Evolutionary conservation across 2,329 filamentous ascomycete species (phyloP).

Genomic region (Herpotrichia juniperi): DNA sequence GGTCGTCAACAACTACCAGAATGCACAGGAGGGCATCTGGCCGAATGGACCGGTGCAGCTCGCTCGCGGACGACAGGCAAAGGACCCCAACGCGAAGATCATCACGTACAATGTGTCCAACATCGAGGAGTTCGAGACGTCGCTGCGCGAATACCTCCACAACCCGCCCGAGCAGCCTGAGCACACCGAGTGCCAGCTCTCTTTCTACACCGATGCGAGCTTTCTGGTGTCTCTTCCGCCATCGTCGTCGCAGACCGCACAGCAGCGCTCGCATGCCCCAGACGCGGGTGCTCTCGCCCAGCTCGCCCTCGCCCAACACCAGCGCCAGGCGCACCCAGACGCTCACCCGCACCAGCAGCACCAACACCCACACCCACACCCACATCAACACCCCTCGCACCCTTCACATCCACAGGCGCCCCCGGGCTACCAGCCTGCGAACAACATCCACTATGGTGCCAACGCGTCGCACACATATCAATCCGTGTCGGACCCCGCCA

Average conservation of each 20-base stretch:
- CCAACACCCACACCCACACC: background rate
- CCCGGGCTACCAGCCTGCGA: conserved; percentile 36
- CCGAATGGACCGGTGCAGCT: conserved; percentile 36
- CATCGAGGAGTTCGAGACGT: conserved; percentile 44
- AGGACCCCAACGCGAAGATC: conserved; percentile 42
- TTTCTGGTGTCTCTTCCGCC: conserved; percentile 34
- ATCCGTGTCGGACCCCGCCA: conserved; percentile 30
- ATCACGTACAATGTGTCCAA: conserved; percentile 37
- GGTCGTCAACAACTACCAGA: conserved; percentile 16
- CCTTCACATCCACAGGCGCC: conserved; percentile 21
- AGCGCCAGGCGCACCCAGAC: conserved; percentile 2
- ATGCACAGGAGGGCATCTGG: conserved; percentile 20
- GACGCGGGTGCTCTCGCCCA: conserved; percentile 9
- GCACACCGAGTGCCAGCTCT: conserved; percentile 46
- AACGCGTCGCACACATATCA: conserved; percentile 25
- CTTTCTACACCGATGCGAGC: conserved; percentile 44
- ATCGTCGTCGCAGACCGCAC: background rate
- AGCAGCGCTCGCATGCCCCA: conserved; percentile 7
- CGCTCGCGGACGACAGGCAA: conserved; percentile 44
- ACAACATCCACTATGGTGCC: conserved; percentile 25
- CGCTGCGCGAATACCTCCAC: conserved; percentile 42
- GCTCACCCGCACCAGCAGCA: background rate
- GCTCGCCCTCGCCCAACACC: conserved; percentile 5
- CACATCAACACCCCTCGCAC: conserved; percentile 9
- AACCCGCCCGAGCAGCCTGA: conserved; percentile 42